Evolutionary conservation across 176 grass and related monocot species (phyloP).

Genomic region (Triticum urartu): DNA sequence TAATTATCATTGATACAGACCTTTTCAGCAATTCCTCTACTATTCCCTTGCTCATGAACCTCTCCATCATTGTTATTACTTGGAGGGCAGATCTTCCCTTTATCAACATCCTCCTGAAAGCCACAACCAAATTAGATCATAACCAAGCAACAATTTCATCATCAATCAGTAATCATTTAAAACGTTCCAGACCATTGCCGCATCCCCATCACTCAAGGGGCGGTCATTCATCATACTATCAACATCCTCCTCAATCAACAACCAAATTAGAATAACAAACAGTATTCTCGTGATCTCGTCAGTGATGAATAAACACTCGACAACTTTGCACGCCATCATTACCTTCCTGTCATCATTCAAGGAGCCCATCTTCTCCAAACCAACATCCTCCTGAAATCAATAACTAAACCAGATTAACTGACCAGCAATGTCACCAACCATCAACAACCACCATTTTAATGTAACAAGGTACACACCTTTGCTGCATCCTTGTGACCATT

Average conservation of each 20-base stretch:
- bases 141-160: neutral
- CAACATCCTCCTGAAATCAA: conserved; percentile 7
- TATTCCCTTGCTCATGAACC: neutral
- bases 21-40: conserved; percentile 2
- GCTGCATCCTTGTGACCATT: neutral
- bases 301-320: neutral
- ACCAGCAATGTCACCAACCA: neutral
- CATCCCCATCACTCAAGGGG: too few relatives aligned
- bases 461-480: neutral
- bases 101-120: neutral
- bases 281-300: neutral
- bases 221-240: too few relatives aligned
- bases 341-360: neutral
- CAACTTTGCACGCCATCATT: neutral
- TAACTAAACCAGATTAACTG: neutral
- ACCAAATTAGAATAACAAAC: neutral
- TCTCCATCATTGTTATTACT: neutral
- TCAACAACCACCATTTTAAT: neutral
- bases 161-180: neutral
- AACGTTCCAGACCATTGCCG: neutral
- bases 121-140: neutral
- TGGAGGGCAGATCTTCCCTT: neutral
- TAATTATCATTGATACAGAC: neutral
- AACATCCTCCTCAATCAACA: too few relatives aligned
- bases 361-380: neutral